Evolutionary conservation across 306 rosid species (phyloP).

Genomic region (Geum urbanum): DNA sequence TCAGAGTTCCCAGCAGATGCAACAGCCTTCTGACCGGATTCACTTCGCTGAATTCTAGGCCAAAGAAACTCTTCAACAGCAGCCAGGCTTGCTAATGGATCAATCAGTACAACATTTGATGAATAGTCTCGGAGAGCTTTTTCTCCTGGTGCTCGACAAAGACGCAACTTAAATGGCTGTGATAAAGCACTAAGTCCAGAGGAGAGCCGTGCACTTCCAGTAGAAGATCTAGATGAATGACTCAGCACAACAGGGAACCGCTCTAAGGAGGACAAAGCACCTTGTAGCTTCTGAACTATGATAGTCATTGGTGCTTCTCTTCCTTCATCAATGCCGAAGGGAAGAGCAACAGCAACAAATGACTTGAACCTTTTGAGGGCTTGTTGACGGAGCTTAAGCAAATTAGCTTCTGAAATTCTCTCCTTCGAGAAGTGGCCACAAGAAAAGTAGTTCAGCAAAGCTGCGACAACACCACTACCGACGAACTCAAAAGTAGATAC

Average conservation of each 20-base stretch:
- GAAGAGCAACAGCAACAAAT: conserved; percentile 82
- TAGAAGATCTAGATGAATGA: conserved; percentile 85
- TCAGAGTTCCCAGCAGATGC: conserved; percentile 72
- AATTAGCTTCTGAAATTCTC: conserved; percentile 56
- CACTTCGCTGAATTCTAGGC: conserved; percentile 89
- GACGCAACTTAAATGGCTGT: conserved; percentile 92
- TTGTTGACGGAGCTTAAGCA: conserved; percentile 81
- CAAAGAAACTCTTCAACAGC: conserved; percentile 97
- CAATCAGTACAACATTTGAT: conserved; percentile 84
- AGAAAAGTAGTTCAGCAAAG: conserved; percentile 84
- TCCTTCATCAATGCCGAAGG: conserved; percentile 41
- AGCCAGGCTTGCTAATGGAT: conserved; percentile 92
- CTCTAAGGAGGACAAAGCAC: conserved; percentile 94
- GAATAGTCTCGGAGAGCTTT: conserved; percentile 89
- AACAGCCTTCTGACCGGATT: conserved; percentile 70
- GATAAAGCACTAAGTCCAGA: conserved; percentile 90
- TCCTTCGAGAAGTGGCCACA: conserved; percentile 87
- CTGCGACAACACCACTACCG: conserved; percentile 92
- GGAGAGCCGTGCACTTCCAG: conserved; percentile 90
- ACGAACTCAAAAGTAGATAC: conserved; percentile 97
- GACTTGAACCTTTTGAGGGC: conserved; percentile 77
- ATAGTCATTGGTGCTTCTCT: conserved; percentile 63
- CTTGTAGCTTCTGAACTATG: conserved; percentile 91
- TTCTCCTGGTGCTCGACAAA: conserved; percentile 92
- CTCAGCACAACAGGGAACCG: conserved; percentile 96